Percentiles rank a stretch among this genome's conserved stretches.
Evolutionary conservation across 306 rosid genomes (phyloP).

Genomic region (Crotalaria pallida): DNA sequence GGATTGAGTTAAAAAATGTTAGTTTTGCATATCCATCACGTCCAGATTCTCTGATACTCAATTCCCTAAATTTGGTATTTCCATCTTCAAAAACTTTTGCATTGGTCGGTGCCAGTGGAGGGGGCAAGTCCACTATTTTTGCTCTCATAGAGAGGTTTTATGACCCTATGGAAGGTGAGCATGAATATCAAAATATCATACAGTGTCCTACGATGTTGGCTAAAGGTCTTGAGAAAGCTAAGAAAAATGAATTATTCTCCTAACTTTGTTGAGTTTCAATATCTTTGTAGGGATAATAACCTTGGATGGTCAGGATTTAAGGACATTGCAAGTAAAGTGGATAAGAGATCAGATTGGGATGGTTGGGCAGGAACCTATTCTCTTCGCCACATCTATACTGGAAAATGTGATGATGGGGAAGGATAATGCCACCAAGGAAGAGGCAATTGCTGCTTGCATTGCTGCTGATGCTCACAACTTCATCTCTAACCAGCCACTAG

Average conservation of each 20-base stretch:
- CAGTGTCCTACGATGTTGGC: background rate
- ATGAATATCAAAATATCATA: background rate
- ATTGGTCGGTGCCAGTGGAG: slow-evolving; percentile 89
- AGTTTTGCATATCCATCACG: slow-evolving; percentile 76
- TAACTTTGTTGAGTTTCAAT: slow-evolving; percentile 16
- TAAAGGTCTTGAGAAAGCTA: background rate
- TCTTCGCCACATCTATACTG: slow-evolving; percentile 68
- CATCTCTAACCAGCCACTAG: slow-evolving; percentile 68
- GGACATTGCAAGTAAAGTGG: slow-evolving; percentile 75
- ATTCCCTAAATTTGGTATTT: slow-evolving; percentile 54
- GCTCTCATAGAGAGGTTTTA: slow-evolving; percentile 90
- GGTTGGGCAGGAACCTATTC: slow-evolving; percentile 90
- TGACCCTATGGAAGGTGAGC: slow-evolving; percentile 64
- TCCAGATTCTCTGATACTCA: slow-evolving; percentile 51
- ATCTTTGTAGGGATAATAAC: slow-evolving; percentile 54
- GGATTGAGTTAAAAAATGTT: slow-evolving; percentile 66
- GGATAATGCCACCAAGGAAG: slow-evolving; percentile 68
- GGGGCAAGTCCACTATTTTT: slow-evolving; percentile 84
- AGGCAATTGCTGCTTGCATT: slow-evolving; percentile 75
- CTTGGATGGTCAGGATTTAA: slow-evolving; percentile 76
- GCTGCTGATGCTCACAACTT: slow-evolving; percentile 78
- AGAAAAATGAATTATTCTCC: background rate
- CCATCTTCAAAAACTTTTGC: slow-evolving; percentile 71
- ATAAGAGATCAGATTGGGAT: slow-evolving; percentile 83
- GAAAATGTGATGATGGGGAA: slow-evolving; percentile 94